These are phyloP conservation scores for Dryadomyces quercus-mongolicae DNA, from an alignment of 2,329 filamentous ascomycete genomes.

Conservation along the genomic window DNA sequence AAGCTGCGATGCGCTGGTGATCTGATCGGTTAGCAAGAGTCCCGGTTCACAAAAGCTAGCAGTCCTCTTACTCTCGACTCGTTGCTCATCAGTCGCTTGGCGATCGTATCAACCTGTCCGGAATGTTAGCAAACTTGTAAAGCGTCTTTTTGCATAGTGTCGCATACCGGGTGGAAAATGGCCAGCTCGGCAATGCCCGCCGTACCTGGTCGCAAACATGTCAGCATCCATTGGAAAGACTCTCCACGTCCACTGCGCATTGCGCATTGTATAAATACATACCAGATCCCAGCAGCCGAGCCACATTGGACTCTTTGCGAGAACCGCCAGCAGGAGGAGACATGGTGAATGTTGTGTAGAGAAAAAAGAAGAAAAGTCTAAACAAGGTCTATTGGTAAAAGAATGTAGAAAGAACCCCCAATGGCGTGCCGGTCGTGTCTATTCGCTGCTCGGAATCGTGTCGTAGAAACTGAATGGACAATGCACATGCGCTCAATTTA, in stretches of 20 bases:
- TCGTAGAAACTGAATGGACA: background rate
- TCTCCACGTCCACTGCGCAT: background rate
- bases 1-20: constrained; percentile 49
- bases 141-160: background rate
- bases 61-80: constrained; percentile 55
- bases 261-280: constrained; percentile 16
- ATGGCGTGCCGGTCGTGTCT: background rate
- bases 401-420: background rate
- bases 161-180: constrained; percentile 76
- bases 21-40: constrained; percentile 23
- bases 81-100: constrained; percentile 99
- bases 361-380: background rate
- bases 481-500: background rate
- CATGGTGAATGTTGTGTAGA: constrained; percentile 28
- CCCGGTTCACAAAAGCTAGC: background rate
- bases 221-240: constrained; percentile 9
- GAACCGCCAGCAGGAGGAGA: constrained; percentile 40
- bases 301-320: constrained; percentile 78
- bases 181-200: constrained; percentile 88
- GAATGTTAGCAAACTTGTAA: constrained; percentile 12
- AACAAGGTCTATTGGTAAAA: background rate
- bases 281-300: constrained; percentile 89
- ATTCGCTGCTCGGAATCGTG: background rate
- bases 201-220: constrained; percentile 46
- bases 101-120: constrained; percentile 82